These are phyloP conservation scores for Lasiodiplodia sp. DNA, from an alignment of 2,329 filamentous ascomycete species.

Conservation along the genomic window DNA sequence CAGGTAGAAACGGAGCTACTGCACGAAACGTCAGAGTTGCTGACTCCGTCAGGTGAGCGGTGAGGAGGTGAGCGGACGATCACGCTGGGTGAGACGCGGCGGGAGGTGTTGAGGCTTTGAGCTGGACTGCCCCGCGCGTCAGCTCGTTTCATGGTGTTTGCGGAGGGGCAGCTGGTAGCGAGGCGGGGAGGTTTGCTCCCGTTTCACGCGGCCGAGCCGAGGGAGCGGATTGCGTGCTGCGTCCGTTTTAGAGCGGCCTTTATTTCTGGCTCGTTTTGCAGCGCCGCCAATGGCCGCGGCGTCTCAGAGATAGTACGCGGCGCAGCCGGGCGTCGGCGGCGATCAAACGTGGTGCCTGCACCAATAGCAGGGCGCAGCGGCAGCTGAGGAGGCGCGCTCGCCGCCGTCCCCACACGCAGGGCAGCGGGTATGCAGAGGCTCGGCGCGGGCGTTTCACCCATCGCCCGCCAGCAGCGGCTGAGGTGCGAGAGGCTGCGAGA, in stretches of 20 bases:
- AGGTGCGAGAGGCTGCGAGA: neutral
- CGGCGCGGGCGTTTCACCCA: conserved; percentile 13
- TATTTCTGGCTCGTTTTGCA: neutral
- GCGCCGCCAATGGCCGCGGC: neutral
- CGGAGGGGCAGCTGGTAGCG: neutral
- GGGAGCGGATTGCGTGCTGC: neutral
- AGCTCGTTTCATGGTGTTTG: conserved; percentile 2
- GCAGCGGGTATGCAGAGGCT: neutral
- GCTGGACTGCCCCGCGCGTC: conserved; percentile 4
- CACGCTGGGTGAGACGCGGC: neutral
- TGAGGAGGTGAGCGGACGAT: conserved; percentile 1
- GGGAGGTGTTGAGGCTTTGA: neutral
- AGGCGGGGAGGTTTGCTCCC: neutral
- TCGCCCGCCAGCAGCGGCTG: neutral
- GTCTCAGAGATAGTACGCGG: conserved; percentile 16
- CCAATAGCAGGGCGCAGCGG: conserved; percentile 4
- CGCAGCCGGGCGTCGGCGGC: conserved; percentile 7
- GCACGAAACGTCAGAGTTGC: conserved; percentile 1
- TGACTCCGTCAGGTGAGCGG: conserved; percentile 10
- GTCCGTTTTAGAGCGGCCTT: neutral
- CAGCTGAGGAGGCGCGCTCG: neutral
- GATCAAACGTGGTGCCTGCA: conserved; percentile 15
- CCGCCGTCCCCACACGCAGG: conserved; percentile 5
- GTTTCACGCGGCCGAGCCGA: neutral
- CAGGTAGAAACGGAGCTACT: conserved; percentile 2